A percentile compares a stretch with the other conserved stretches of the same genome.
Conservation (phyloP, 805 yeast species). For the Limtongia smithiae region DNA sequence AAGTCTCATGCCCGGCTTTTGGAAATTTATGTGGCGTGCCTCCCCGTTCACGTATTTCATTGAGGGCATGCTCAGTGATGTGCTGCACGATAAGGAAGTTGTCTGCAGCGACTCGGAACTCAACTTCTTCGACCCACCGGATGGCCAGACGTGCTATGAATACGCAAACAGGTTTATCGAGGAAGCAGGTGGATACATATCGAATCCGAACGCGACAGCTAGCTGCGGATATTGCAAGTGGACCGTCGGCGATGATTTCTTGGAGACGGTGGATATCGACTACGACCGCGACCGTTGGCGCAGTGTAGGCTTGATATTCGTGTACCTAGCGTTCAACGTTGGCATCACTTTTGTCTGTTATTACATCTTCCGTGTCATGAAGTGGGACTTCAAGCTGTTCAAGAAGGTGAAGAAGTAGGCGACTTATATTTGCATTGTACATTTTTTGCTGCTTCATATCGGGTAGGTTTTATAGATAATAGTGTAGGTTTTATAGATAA, state of each 20-base stretch:
- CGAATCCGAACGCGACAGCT: constrained; percentile 32
- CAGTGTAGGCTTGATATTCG: constrained; percentile 56
- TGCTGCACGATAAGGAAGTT: constrained; percentile 51
- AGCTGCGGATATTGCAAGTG: constrained; percentile 25
- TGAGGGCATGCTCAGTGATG: constrained; percentile 49
- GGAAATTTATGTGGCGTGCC: constrained; percentile 77
- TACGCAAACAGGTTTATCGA: constrained; percentile 48
- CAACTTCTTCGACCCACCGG: constrained; percentile 51
- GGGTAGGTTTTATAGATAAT: too few species aligned
- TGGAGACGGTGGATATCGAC: constrained; percentile 39
- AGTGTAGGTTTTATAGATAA: too few species aligned
- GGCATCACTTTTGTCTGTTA: constrained; percentile 18
- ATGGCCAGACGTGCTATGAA: constrained; percentile 61
- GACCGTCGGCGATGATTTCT: constrained; percentile 19
- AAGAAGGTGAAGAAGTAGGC: too few species aligned
- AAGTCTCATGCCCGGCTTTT: constrained; percentile 66
- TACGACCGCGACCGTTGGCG: constrained; percentile 61
- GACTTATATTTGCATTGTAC: too few species aligned
- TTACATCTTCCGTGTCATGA: constrained; percentile 15
- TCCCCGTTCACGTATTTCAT: constrained; percentile 71
- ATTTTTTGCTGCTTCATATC: too few species aligned
- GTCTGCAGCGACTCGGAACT: constrained; percentile 50
- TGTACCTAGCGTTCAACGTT: constrained; percentile 43
- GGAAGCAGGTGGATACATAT: constrained; percentile 34
- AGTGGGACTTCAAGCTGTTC: too few species aligned